Evolutionary conservation across 1,284 basidiomycete genomes (phyloP).

Genomic region (Leccinum brunneo-olivaceum): DNA sequence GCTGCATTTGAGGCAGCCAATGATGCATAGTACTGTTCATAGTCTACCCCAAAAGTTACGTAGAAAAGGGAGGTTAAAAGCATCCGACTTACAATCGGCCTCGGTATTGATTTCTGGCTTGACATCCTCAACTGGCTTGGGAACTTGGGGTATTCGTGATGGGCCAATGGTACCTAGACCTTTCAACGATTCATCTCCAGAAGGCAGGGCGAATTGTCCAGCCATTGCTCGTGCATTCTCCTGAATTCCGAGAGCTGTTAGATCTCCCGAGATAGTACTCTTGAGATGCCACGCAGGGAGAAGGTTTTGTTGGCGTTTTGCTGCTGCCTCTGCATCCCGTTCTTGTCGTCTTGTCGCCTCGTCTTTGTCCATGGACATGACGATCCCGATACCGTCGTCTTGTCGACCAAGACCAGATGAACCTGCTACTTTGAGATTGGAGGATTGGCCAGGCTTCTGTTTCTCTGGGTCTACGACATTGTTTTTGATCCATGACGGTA

Average conservation of each 20-base stretch:
- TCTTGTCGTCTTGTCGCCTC: conserved; percentile 63
- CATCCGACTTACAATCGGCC: conserved; percentile 49
- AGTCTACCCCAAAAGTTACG: conserved; percentile 40
- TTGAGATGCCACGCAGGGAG: conserved; percentile 91
- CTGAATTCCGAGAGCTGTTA: conserved; percentile 79
- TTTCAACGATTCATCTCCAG: conserved; percentile 63
- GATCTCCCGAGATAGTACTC: conserved; percentile 89
- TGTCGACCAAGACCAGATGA: conserved; percentile 53
- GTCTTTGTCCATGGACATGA: conserved; percentile 78
- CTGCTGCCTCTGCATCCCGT: conserved; percentile 63
- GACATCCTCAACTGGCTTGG: conserved; percentile 35
- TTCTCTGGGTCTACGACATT: conserved; percentile 57
- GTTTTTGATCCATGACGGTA: conserved; percentile 69
- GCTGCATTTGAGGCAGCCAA: conserved; percentile 56
- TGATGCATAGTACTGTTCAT: conserved; percentile 74
- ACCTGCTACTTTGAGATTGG: conserved; percentile 65
- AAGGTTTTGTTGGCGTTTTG: conserved; percentile 82
- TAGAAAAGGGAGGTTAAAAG: neutral
- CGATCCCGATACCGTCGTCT: conserved; percentile 72
- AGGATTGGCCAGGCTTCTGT: conserved; percentile 44
- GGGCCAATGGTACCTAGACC: conserved; percentile 53
- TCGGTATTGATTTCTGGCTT: conserved; percentile 55
- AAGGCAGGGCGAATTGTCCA: conserved; percentile 31
- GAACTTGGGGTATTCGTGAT: conserved; percentile 26
- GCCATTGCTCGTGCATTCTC: conserved; percentile 49